Conservation (phyloP, 2,329 filamentous ascomycete genomes). For the Leptographium lundbergii region DNA sequence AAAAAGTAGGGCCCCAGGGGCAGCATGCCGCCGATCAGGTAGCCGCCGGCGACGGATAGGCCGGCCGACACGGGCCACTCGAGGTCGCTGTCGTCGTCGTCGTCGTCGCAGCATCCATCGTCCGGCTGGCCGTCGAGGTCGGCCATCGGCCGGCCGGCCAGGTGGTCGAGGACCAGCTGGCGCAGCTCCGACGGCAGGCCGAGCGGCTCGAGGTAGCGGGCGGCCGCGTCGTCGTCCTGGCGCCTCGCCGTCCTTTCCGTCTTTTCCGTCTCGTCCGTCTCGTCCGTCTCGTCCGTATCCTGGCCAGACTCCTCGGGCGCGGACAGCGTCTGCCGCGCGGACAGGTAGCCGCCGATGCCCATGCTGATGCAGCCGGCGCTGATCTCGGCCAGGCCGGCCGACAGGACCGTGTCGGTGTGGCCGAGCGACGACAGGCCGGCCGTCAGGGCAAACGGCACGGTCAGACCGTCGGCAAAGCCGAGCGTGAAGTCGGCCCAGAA, state of each 20-base stretch:
- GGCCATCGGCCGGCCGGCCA: conserved; percentile 2
- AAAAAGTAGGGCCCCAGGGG: conserved; percentile 20
- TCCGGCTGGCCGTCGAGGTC: neutral
- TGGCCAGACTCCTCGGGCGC: too few species aligned
- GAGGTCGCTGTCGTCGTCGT: conserved; percentile 1
- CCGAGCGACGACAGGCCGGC: conserved; percentile 53
- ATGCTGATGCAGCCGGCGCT: conserved; percentile 62
- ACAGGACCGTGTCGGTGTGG: conserved; percentile 48
- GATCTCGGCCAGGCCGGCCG: conserved; percentile 57
- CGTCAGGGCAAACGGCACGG: conserved; percentile 62
- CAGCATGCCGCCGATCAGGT: conserved; percentile 18
- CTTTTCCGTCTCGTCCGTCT: neutral
- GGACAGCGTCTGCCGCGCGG: conserved; percentile 27
- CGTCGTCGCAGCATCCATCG: neutral
- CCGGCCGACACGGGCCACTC: conserved; percentile 15
- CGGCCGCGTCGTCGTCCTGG: neutral
- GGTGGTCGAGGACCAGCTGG: conserved; percentile 10
- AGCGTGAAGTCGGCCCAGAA: conserved; percentile 56
- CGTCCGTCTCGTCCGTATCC: too few species aligned
- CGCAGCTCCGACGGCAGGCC: conserved; percentile 11
- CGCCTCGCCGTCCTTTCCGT: neutral
- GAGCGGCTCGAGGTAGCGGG: conserved; percentile 13
- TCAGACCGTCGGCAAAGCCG: conserved; percentile 61
- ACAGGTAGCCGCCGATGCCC: conserved; percentile 59
- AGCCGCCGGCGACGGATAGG: conserved; percentile 17